Evolutionary conservation across 352 stramenopile species (phyloP), one percentile per base, ranked within the genome.

Genomic region (Phytophthora cactorum): DNA sequence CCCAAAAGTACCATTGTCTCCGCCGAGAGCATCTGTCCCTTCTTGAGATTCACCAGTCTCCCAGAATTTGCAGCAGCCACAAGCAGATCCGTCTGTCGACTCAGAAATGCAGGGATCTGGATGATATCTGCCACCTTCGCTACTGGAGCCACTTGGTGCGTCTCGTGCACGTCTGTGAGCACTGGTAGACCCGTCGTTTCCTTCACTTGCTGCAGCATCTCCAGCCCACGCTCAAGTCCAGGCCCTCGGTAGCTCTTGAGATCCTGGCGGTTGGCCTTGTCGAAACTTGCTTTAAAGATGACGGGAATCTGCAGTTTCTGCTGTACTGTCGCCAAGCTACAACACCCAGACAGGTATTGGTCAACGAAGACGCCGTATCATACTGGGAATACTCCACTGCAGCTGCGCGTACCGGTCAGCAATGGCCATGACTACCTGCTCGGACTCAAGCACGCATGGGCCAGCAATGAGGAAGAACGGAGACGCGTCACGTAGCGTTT

Each of bases 261-360:
- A 45, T 94, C 81, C 67, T 96, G 88, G 10, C 90, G 86, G 57
- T 97, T 96, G 29, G 90, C 89, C 53, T 97, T 97, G 77, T 96
- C 90, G 56, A 95, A 97, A 59, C 88, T 96, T 0, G 86, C 88
- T 59, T 97, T 97, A 75, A 96, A 97, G 58, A 97, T 72, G 29
- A 95, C 81, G 7, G 86, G 86, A 57, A 96, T 92, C 38, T 84
- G 46, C 32, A 94, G 66, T 15, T 82, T 55, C 39, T 77, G 66
- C 51, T 88, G 78, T 31, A 96, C 66, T 11, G 59, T 44, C 11
- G 70, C 74, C 31, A 96, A 77, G 1, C 86, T 95, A 44, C n/a
- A 62, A 44, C 29, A 4, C 4, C 7, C 29, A 17, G 12, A 49
- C 44, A 50, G 17, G 41, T 22, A 27, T 7, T 39, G 28, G 41